Conservation (phyloP, 164 flowering plant species). For the Umbellularia californica region DNA sequence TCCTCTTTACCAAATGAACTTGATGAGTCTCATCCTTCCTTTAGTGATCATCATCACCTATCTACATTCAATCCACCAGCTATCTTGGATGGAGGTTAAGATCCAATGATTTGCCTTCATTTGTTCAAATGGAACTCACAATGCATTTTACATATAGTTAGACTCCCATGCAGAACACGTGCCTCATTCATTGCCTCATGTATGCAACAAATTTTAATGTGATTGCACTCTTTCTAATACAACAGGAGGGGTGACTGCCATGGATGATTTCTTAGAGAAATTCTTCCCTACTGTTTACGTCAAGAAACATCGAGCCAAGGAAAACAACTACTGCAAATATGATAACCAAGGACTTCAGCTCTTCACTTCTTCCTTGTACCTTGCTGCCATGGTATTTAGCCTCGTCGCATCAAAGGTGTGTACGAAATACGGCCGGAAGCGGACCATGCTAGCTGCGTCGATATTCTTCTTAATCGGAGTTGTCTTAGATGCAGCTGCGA, state of each 20-base stretch:
- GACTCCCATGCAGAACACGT: too few relatives aligned
- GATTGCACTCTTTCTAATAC: neutral
- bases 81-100: too few relatives aligned
- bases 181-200: too few relatives aligned
- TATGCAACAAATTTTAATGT: too few relatives aligned
- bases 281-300: conserved; percentile 45
- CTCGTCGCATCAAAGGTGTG: conserved; percentile 46
- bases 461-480: conserved; percentile 43
- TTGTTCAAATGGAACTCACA: too few relatives aligned
- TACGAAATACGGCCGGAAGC: conserved; percentile 36
- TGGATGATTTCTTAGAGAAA: conserved; percentile 58
- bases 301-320: conserved; percentile 30
- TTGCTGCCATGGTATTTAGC: conserved; percentile 57
- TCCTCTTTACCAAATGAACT: too few relatives aligned
- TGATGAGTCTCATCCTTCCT: too few relatives aligned
- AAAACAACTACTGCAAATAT: conserved; percentile 61
- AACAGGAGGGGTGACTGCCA: conserved; percentile 64
- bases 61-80: too few relatives aligned
- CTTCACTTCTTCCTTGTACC: conserved; percentile 74
- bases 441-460: conserved; percentile 46
- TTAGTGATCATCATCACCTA: too few relatives aligned
- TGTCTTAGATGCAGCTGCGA: conserved; percentile 25
- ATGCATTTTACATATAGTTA: too few relatives aligned
- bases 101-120: too few relatives aligned
- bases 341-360: conserved; percentile 52